Base-by-base conservation (phyloP, 2,329 filamentous ascomycete genomes). In the Thelonectria olida region DNA sequence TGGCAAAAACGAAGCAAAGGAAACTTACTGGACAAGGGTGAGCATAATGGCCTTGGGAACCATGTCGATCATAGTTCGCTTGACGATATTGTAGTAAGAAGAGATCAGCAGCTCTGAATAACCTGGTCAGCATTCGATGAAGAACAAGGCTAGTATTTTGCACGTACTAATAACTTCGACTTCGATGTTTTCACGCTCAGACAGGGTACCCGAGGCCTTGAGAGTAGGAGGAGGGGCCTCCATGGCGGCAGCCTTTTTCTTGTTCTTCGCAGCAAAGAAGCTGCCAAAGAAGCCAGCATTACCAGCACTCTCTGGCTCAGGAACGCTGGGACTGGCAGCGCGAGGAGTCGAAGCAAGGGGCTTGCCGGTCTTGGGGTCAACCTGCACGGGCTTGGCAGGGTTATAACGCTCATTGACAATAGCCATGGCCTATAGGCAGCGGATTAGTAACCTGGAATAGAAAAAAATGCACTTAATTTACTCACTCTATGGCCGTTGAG, bases 231-330 rank as follows among this genome's bases (percentile, higher is more conserved):
- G 96, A 38, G 96, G 96, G 13, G 96, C 85, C 77, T 99, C 96
- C 96, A 99, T 99, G 48, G 95, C 94, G n/a, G 96, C 96, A 81
- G 97, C 96, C 90, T 97, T 98, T 88, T 99, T 99, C 89, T 98
- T 99, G 83, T 98, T 99, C 88, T 98, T 99, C 75, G 92, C 94
- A 10, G 96, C 93, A 76, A 97, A 99, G 87, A 99, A 99, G 74
- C 92, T 97, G 70, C 96, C 96, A 72, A 99, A 99, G 86, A 99
- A 99, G 36, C 95, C 93, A 62, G 85, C 82, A 74, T 92, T 92
- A 54, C 78, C 77, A 63, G 77, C 79, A 25, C 79, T 80, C 44
- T 82, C 79, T 41, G 75, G 69, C 42, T 88, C 81, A 51, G 79
- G 75, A 54, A 93, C 81, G 38, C 90, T 91, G 7, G 93, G 96